Base-by-base conservation (phyloP, 768 basidiomycete species). In the Kwoniella dendrophila region DNA sequence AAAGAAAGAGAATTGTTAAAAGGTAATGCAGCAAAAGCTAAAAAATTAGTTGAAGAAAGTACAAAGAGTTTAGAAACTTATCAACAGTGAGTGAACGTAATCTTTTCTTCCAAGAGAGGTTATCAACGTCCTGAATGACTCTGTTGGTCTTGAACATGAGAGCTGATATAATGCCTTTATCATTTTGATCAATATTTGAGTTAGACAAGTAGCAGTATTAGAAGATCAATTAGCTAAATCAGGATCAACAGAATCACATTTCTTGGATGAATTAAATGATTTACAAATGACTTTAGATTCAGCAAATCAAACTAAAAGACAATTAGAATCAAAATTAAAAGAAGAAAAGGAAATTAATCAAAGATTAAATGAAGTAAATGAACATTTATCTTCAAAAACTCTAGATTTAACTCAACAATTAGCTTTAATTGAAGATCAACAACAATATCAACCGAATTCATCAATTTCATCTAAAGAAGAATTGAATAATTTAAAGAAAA, bases 1-100 rank as follows among this genome's bases (percentile, higher is more conserved):
- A 88, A 90, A 78, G 90, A 92, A 51, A 89, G 94, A 62, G 92
- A 95, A 67, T 73, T 94, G 66, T 83, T 95, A 63, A 95, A 92
- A 84, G 89, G 88, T 81, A 93, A 92, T 73, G 91, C 92, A 20
- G 91, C 92, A 72, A 83, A 91, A 50, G 92, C 91, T 22, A 89
- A 93, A 82, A 92, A 91, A 79, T 83, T 95, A 29, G 90, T 90
- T 3, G 87, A 88, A 76, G 92, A 93, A 52, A 89, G 88, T 40
- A 87, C 85, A 62, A 78, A 74, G 20, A 90, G 88, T 26, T 80
- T 96, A 41, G 90, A 92, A 81, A 92, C 88, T 18, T 95, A 96
- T 73, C 90, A 95, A 81, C 88, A 87, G 79, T 76, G 64, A 70
- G 78, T 74, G 6, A 11, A 43, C n/a, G n/a, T n/a, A n/a, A n/a